Base-by-base conservation (phyloP, 495 filamentous ascomycete species). In the Clavariopsis aquatica region DNA sequence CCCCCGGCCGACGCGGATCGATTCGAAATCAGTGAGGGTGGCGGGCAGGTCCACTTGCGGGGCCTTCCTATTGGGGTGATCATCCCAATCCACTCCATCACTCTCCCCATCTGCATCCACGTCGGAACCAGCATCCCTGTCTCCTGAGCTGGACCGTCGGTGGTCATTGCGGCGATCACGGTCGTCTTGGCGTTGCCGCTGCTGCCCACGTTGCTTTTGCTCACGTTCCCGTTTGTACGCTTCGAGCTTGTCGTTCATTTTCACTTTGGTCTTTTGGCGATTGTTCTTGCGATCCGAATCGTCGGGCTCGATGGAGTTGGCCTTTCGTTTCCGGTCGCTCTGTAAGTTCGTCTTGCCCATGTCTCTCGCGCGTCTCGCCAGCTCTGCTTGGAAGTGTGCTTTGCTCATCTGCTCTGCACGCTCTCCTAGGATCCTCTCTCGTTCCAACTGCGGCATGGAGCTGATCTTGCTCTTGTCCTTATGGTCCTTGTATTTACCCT, bases 391-490 rank as follows among this genome's bases (percentile, higher is more conserved):
- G 76, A 96, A 93, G 63, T 87, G 82, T 64, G 89, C 84, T 31
- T 87, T 87, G 64, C 93, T 89, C 45, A 89, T 84, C 72, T 91
- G 84, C 57, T 89, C 84, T n/a, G 87, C 87, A 65, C 95, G 91
- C 62, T 93, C 90, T 23, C 92, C 93, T 8, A 99, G 84, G 52
- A 96, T 83, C 71, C 90, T 83, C 75, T 99, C 94, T 49, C 94
- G 89, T 70, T 92, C 85, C 26, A 97, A 85, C 72, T 97, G 92
- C 1, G 92, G 87, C 84, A 97, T 87, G 28, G 83, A 85, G 82
- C 92, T 86, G 57, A 99, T 93, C 27, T 88, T 82, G 20, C 82
- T 81, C 74, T 90, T 95, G 72, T 99, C 94, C 34, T 85, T 81
- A 17, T 84, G 81, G 54, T 87, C 89, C 62, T 84, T 83, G 78